Conservation (phyloP, 148 eudicot species). For the Gaultheria prostrata region DNA sequence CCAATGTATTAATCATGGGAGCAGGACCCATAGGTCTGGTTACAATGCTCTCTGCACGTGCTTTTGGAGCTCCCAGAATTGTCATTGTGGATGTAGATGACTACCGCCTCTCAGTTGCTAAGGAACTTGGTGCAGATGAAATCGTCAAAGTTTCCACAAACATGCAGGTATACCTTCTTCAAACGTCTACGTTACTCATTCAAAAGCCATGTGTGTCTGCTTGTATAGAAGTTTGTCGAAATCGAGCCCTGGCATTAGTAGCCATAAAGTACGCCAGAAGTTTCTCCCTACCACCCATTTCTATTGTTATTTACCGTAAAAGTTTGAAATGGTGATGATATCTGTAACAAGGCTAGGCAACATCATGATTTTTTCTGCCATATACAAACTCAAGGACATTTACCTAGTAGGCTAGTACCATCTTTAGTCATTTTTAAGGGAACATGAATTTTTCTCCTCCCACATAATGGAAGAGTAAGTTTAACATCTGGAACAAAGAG, state of each 20-base stretch:
- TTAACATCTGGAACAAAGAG: not conserved
- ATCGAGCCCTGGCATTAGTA: not conserved
- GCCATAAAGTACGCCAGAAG: not conserved
- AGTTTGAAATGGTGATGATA: not conserved
- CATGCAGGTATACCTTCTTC: slow-evolving; percentile 38
- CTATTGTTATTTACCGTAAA: not conserved
- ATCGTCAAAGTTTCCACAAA: slow-evolving; percentile 63
- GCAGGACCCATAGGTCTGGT: slow-evolving; percentile 91
- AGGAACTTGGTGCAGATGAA: slow-evolving; percentile 77
- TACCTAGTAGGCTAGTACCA: not conserved
- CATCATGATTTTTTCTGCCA: not conserved
- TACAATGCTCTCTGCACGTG: slow-evolving; percentile 85
- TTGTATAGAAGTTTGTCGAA: not conserved
- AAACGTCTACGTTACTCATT: not conserved
- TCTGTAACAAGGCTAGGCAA: not conserved
- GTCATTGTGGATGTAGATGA: slow-evolving; percentile 80
- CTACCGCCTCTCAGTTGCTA: slow-evolving; percentile 69
- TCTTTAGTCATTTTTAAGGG: not conserved
- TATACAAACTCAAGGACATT: not conserved
- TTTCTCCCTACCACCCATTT: not conserved
- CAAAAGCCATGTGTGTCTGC: not conserved
- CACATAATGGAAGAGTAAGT: not conserved
- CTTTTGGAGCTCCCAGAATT: slow-evolving; percentile 80
- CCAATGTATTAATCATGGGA: slow-evolving; percentile 72
- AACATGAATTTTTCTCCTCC: not conserved